Base-by-base conservation (phyloP, 495 filamentous ascomycete species). In the Beverwykella pulmonaria region DNA sequence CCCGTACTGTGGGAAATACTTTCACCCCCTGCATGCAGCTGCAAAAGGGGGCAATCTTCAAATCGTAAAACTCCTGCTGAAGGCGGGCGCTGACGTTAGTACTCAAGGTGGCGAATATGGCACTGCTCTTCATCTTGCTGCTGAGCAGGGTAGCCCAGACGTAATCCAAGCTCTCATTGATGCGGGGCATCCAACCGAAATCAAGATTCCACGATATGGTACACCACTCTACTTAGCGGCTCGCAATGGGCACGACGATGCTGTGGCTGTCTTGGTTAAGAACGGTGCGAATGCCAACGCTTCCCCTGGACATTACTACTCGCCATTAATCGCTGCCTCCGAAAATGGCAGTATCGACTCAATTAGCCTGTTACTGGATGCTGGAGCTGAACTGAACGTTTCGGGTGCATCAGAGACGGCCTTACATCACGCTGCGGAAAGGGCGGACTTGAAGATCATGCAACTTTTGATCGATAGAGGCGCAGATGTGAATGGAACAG, bases 321-420 rank as follows among this genome's bases (percentile, higher is more conserved):
- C 30, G 34, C 44, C 58, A 3, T 19, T 61, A 15, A 36, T 39
- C 17, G 52, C 52, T 44, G 60, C 60, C 3, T 26, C 32, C 3
- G 4, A 7, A 2, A 25, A 23, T 12, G 25, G 52, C 29, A 32
- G 23, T 56, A 1, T 32, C 6, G 49, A 58, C 30, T 44, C 39
- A 1, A 15, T 64, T 4, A 19, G 53, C 7, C 6, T 50, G 26
- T 41, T 68, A 25, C 32, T 68, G 25, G 60, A 53, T 32, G 32
- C 39, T 7, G 60, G 59, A 9, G 50, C 59, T 14, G 52, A 68
- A 32, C 19, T 64, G 15, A 61, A 61, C 29, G 47, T 53, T 53
- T 3, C 19, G 12, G 53, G 79, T 48, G 72, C 74, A 17, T 47
- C 54, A 12, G 56, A 50, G 26, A 63, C 63, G 26, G 23, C 68